These are phyloP conservation scores for Russula abietina DNA, from an alignment of 768 basidiomycete species.

Conservation along the genomic window DNA sequence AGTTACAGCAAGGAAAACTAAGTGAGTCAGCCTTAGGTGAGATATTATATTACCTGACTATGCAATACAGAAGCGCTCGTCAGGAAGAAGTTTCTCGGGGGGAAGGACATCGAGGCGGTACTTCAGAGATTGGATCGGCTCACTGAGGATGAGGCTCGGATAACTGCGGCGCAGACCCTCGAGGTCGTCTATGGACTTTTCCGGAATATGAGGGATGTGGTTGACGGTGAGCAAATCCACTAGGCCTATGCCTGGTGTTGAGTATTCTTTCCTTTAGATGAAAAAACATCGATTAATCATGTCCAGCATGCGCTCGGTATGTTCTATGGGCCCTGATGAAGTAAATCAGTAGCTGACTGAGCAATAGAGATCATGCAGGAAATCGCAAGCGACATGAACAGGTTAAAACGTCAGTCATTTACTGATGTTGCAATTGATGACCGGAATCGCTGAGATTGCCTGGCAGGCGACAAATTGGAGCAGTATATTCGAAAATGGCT, in stretches of 20 bases:
- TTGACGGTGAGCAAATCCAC: background rate
- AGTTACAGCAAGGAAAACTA: background rate
- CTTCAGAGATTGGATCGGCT: background rate
- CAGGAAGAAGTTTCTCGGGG: background rate
- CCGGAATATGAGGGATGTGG: background rate
- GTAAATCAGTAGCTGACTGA: background rate
- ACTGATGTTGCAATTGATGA: background rate
- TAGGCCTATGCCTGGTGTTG: background rate
- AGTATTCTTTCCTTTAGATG: background rate
- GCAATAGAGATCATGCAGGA: background rate
- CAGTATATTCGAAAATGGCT: background rate
- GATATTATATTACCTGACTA: background rate
- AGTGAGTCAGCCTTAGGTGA: background rate
- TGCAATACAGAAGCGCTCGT: background rate
- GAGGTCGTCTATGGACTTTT: background rate
- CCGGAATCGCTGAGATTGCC: background rate
- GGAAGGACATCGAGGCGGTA: background rate
- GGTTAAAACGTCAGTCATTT: background rate
- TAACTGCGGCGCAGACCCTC: background rate
- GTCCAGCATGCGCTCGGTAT: background rate
- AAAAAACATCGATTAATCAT: background rate
- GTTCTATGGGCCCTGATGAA: background rate
- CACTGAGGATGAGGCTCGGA: background rate
- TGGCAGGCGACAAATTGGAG: background rate
- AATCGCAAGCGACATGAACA: background rate